phyloP scores from a whole-genome alignment of 2,329 filamentous ascomycete species.

The Calonectria fujianensis region DNA sequence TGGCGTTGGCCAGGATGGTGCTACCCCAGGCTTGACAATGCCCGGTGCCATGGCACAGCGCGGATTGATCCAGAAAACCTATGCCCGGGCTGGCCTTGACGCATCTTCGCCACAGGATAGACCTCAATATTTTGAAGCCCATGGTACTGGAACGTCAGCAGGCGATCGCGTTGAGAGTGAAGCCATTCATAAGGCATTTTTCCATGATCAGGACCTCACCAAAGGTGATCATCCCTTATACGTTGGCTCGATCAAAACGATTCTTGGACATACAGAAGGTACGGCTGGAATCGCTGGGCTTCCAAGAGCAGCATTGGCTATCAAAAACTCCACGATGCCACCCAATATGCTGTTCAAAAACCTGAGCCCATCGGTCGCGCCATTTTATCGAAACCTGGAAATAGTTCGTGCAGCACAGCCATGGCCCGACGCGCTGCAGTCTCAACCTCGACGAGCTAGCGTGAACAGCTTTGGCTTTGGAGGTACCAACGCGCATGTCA shows the following conservation, averaged over 20 bases:
- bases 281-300: constrained; percentile 51
- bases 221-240: constrained; percentile 33
- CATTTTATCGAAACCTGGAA: constrained; percentile 50
- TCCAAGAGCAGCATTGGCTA: constrained; percentile 41
- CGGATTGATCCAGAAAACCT: constrained; percentile 28
- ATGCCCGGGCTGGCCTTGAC: constrained; percentile 51
- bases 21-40: constrained; percentile 64
- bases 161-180: background rate
- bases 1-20: background rate
- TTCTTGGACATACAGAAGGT: constrained; percentile 54
- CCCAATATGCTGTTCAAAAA: constrained; percentile 57
- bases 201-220: constrained; percentile 43
- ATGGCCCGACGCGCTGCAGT: constrained; percentile 44
- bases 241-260: constrained; percentile 54
- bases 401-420: constrained; percentile 44
- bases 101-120: constrained; percentile 45
- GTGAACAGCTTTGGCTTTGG: constrained; percentile 63
- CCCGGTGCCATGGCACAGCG: constrained; percentile 67
- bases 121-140: constrained; percentile 36
- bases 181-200: background rate
- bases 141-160: background rate
- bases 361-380: constrained; percentile 53
- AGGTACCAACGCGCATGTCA: constrained; percentile 65
- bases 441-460: constrained; percentile 44
- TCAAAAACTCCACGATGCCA: constrained; percentile 48